phyloP scores from a whole-genome alignment of 305 asterid genomes.

The Rubia tinctorum region DNA sequence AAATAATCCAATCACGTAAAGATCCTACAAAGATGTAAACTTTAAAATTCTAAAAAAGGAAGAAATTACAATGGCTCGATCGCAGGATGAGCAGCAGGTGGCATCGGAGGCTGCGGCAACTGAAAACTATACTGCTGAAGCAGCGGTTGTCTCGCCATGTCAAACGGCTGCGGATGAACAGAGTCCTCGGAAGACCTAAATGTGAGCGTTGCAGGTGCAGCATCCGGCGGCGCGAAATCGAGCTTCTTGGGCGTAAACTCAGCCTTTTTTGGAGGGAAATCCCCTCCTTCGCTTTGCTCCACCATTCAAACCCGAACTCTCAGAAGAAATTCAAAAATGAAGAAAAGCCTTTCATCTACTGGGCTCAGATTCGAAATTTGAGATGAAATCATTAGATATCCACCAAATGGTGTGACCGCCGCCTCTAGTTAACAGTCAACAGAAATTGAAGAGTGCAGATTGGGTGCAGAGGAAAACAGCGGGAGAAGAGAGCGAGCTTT shows the following conservation, averaged over 20 bases:
- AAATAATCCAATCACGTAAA: background rate
- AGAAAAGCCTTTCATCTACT: slow-evolving; percentile 13
- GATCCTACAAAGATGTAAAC: background rate
- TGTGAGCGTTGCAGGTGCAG: slow-evolving; percentile 14
- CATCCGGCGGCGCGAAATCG: slow-evolving; percentile 50
- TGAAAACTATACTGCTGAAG: slow-evolving; percentile 30
- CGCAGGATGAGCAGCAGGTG: slow-evolving; percentile 46
- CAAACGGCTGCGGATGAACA: slow-evolving; percentile 18
- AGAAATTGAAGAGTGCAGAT: slow-evolving; percentile 22
- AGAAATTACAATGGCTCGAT: slow-evolving; percentile 54
- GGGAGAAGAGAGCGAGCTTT: background rate
- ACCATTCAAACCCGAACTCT: slow-evolving; percentile 48
- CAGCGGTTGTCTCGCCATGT: slow-evolving; percentile 15
- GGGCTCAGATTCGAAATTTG: slow-evolving; percentile 35
- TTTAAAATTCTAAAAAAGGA: slow-evolving; percentile 11
- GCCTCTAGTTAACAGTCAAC: slow-evolving; percentile 6
- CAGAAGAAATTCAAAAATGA: background rate
- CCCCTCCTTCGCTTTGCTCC: slow-evolving; percentile 59
- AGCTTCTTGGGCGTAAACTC: slow-evolving; percentile 73
- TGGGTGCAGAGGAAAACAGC: slow-evolving; percentile 2
- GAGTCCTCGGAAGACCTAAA: slow-evolving; percentile 32
- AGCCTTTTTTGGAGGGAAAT: slow-evolving; percentile 56
- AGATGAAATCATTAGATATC: slow-evolving; percentile 19
- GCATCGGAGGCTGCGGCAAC: slow-evolving; percentile 31
- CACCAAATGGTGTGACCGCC: background rate